These are phyloP conservation scores for Podila epigama DNA, from an alignment of 192 early-diverging fungal species.

Conservation along the genomic window DNA sequence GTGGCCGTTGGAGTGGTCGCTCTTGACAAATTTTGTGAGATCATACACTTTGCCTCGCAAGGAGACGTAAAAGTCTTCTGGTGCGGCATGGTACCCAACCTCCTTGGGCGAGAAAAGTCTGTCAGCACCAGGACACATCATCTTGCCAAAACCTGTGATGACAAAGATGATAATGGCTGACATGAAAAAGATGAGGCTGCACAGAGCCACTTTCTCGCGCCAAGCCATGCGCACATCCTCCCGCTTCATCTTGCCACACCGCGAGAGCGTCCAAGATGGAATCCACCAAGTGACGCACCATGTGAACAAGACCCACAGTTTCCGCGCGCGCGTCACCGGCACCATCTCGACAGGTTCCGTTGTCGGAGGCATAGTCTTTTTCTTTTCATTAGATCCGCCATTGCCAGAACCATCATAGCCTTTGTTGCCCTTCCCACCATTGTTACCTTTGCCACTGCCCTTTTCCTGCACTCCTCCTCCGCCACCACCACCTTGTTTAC, in stretches of 20 bases:
- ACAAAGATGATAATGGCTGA: slow-evolving; percentile 85
- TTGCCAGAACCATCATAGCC: too few species aligned
- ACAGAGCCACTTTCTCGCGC: slow-evolving; percentile 91
- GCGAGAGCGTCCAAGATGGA: slow-evolving; percentile 60
- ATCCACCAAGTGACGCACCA: slow-evolving; percentile 90
- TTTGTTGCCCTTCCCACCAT: slow-evolving; percentile 1
- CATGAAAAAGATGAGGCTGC: slow-evolving; percentile 81
- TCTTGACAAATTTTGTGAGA: slow-evolving; percentile 66
- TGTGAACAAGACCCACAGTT: slow-evolving; percentile 76
- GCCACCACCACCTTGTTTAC: not conserved
- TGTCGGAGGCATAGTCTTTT: slow-evolving; percentile 5
- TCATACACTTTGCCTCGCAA: slow-evolving; percentile 75
- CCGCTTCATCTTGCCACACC: slow-evolving; percentile 80
- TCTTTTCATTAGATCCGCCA: slow-evolving; percentile 43
- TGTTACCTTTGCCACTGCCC: not conserved
- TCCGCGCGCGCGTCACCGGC: slow-evolving; percentile 52
- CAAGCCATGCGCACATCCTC: slow-evolving; percentile 95
- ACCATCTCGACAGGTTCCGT: slow-evolving; percentile 55
- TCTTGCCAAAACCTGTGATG: slow-evolving; percentile 81
- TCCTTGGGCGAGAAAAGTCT: slow-evolving; percentile 67
- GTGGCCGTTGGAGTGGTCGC: slow-evolving; percentile 61
- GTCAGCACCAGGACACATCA: slow-evolving; percentile 83
- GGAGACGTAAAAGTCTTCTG: slow-evolving; percentile 69
- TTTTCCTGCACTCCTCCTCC: not conserved
- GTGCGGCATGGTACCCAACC: slow-evolving; percentile 64